A percentile compares a stretch with the other conserved stretches of the same genome.
Conservation (phyloP, 495 filamentous ascomycete species). For the Oleoguttula mirabilis region DNA sequence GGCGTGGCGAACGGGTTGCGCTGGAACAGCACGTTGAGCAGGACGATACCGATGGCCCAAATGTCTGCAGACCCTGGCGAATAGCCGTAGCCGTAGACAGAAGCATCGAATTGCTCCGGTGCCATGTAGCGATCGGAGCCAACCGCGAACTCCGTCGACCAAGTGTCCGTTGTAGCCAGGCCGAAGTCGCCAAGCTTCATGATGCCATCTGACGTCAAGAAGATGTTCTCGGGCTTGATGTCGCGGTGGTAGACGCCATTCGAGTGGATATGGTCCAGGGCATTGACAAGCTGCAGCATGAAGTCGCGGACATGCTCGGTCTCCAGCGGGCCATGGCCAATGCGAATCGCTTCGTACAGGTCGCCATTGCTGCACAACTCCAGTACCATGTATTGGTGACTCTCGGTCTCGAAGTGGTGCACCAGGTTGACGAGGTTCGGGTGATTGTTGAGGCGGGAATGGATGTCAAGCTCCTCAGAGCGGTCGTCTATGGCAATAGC, state of each 20-base stretch:
- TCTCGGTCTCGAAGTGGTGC: conserved; percentile 80
- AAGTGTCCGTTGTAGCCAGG: conserved; percentile 70
- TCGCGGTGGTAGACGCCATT: conserved; percentile 93
- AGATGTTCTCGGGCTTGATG: conserved; percentile 99
- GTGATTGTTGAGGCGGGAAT: conserved; percentile 64
- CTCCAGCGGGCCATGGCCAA: conserved; percentile 73
- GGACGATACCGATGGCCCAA: conserved; percentile 91
- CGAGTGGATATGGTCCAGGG: conserved; percentile 79
- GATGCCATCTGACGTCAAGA: conserved; percentile 68
- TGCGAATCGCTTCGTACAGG: conserved; percentile 91
- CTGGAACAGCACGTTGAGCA: conserved; percentile 91
- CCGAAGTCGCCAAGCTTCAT: conserved; percentile 98
- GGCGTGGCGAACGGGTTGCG: conserved; percentile 89
- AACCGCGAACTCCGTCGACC: conserved; percentile 82
- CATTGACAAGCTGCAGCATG: conserved; percentile 87
- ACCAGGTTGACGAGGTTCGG: conserved; percentile 90
- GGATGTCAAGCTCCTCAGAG: conserved; percentile 78
- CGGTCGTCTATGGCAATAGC: conserved; percentile 59
- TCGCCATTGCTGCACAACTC: conserved; percentile 96
- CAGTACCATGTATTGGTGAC: conserved; percentile 82
- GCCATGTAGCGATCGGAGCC: conserved; percentile 99
- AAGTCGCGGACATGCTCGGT: conserved; percentile 93
- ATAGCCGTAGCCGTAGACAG: conserved; percentile 70
- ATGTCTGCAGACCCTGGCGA: conserved; percentile 88
- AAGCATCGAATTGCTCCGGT: conserved; percentile 88